Base-by-base conservation (phyloP, 306 rosid genomes). In the Cicer arietinum region DNA sequence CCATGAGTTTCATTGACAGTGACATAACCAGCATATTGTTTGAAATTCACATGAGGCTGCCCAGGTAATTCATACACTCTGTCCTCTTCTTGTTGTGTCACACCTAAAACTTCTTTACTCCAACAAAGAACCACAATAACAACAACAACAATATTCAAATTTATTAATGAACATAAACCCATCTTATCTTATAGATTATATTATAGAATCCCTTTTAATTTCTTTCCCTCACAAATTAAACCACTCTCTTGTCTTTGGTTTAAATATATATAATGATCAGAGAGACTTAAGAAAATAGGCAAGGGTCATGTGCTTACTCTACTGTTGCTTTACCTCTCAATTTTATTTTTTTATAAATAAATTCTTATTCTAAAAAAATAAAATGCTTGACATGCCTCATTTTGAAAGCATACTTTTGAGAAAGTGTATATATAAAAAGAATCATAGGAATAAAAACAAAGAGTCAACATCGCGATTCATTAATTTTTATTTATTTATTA, bases 1-100 rank as follows among this genome's bases (percentile, higher is more conserved):
- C 96, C 98, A 72, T 90, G 96, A 51, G 79, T 67, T 48, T 87
- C 53, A 73, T 92, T 90, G 45, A 92, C 98, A 0, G 85, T 89
- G 48, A 92, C 80, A 43, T 92, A 92, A 4, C 98, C 98, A 0
- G 98, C 83, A 51, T 85, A 90, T 50, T 92, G 98, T 58, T 85
- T 85, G 86, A 92, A 92, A 2, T 79, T 85, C 82, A 89, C 94
- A 1, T 13, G 10, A 12, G 94, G 98, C 51, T 92, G 98, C 0
- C 98, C 98, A 0, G 98, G 98, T 7, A 92, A 52, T 43, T 74
- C 12, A 2, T 63, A 6, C 42, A 92, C 98, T 40, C 84, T 75
- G 46, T 90, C 94, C 0, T 85, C 87, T 64, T 87, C 88, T 72
- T 87, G 94, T 9, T 73, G 41, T n/a, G 79, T 80, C 2, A 44